A percentile compares a stretch with the other conserved stretches of the same genome.
Evolutionary conservation across 1,284 basidiomycete genomes (phyloP).

Genomic region (Leccinum pachyderme): DNA sequence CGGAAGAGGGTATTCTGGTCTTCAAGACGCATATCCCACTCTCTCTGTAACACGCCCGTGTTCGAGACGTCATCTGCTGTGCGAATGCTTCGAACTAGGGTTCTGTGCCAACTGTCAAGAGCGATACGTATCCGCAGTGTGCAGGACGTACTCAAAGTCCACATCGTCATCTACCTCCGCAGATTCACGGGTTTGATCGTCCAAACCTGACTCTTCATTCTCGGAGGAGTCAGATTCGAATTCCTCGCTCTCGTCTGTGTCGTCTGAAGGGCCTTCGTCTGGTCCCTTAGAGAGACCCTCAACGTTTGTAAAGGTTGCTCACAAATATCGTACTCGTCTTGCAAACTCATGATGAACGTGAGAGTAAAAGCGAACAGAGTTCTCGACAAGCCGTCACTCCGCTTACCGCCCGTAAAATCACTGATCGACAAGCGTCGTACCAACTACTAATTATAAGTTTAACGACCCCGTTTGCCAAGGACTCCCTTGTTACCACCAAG

Average conservation of each 20-base stretch:
- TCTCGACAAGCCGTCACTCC: neutral
- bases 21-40: slow-evolving; percentile 39
- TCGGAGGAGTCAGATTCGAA: slow-evolving; percentile 23
- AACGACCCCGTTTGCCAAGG: neutral
- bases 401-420: neutral
- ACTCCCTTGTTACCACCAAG: neutral
- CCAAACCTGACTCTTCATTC: slow-evolving; percentile 24
- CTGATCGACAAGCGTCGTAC: too few species aligned
- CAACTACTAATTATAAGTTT: neutral
- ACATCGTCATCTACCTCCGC: slow-evolving; percentile 23
- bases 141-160: slow-evolving; percentile 28
- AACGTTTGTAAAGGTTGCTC: slow-evolving; percentile 7
- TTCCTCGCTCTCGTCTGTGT: slow-evolving; percentile 8
- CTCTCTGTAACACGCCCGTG: slow-evolving; percentile 24
- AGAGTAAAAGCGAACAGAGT: neutral
- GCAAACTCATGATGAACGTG: slow-evolving; percentile 13
- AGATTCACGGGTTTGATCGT: slow-evolving; percentile 3
- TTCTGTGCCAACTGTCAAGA: slow-evolving; percentile 12
- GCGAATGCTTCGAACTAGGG: slow-evolving; percentile 27
- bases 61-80: slow-evolving; percentile 26
- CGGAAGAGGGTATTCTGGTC: slow-evolving; percentile 66
- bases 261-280: slow-evolving; percentile 10
- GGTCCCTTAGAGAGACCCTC: neutral
- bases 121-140: neutral
- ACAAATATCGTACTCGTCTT: slow-evolving; percentile 19